Evolutionary conservation across 1,284 basidiomycete species (phyloP), one percentile per base, ranked within the genome.

Genomic region (Malassezia brasiliensis): DNA sequence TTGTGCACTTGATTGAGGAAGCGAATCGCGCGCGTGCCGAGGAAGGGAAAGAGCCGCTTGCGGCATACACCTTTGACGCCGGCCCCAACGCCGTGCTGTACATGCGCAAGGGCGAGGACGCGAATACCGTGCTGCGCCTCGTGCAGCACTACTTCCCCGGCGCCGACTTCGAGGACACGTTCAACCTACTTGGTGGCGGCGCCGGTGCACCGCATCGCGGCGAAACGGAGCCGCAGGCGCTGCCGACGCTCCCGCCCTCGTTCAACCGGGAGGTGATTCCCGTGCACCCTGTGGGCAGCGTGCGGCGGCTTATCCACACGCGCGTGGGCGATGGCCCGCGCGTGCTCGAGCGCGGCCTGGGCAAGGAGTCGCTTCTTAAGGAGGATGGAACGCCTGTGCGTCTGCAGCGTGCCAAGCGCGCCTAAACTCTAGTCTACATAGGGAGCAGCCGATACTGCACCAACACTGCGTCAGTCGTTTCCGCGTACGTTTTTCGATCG

Each of bases 41-140:
- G 5, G 63, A 64, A 25, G 83, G 83, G 0, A 79, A 82, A 1
- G 81, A 83, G 57, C 79, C 83, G 72, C 83, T 88, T 69, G 91
- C 88, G 0, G 93, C 91, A 35, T 99, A 99, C 79, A 98, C 94
- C 6, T 98, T 88, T 75, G 94, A 99, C 69, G 94, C 93, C 0
- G 93, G 93, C 36, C 94, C 94, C 32, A 99, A 99, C 77, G 93
- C 93, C 1, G 94, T 99, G 67, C 90, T 99, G 68, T 99, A 98
- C 77, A 83, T 90, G 0, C 82, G 83, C 19, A 81, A 86, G 72
- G 52, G 54, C 41, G 22, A 42, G 14, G 63, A 73, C 52, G 56
- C 68, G 51, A 47, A 54, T 2, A 30, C 51, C n/a, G 59, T 72
- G n/a, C 50, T 71, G 28, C 53, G 57, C 45, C 57, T 62, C 9